Conservation (phyloP, 768 basidiomycete genomes). For the Psilocybe azurescens region DNA sequence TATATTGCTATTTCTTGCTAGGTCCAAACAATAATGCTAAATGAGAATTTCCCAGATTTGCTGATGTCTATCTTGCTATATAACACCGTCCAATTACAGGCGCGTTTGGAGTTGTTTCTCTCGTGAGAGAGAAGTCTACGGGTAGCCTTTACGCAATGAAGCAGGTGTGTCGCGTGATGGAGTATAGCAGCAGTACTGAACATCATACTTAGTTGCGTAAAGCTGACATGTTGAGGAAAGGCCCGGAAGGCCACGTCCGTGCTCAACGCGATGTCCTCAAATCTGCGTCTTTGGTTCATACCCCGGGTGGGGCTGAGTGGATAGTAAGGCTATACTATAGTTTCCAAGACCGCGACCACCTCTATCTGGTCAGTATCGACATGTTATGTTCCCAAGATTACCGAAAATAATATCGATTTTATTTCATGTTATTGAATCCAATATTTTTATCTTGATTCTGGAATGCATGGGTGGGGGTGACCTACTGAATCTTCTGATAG, state of each 20-base stretch:
- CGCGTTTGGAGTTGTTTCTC: slow-evolving; percentile 94
- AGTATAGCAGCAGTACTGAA: slow-evolving; percentile 3
- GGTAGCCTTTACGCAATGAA: slow-evolving; percentile 95
- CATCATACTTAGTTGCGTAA: slow-evolving; percentile 68
- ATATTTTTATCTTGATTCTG: slow-evolving; percentile 62
- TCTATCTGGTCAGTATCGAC: slow-evolving; percentile 79
- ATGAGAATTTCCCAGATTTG: too few species aligned
- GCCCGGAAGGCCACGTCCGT: slow-evolving; percentile 96
- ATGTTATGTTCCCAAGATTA: slow-evolving; percentile 28
- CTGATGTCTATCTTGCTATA: too few species aligned
- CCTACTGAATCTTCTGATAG: slow-evolving; percentile 93
- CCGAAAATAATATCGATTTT: slow-evolving; percentile 64
- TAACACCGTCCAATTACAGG: slow-evolving; percentile 49
- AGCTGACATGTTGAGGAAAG: slow-evolving; percentile 93
- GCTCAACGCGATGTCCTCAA: slow-evolving; percentile 95
- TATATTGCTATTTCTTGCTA: too few species aligned
- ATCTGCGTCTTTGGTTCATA: slow-evolving; percentile 82
- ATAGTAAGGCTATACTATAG: slow-evolving; percentile 93
- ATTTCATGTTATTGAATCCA: slow-evolving; percentile 36
- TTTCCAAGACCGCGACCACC: slow-evolving; percentile 93
- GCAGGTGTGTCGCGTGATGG: slow-evolving; percentile 59
- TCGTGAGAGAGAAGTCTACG: slow-evolving; percentile 82
- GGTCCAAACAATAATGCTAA: too few species aligned
- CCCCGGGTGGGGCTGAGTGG: slow-evolving; percentile 84
- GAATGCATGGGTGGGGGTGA: slow-evolving; percentile 98